Evolutionary conservation across 768 basidiomycete species (phyloP).

Genomic region (Boletus rubescentipes): DNA sequence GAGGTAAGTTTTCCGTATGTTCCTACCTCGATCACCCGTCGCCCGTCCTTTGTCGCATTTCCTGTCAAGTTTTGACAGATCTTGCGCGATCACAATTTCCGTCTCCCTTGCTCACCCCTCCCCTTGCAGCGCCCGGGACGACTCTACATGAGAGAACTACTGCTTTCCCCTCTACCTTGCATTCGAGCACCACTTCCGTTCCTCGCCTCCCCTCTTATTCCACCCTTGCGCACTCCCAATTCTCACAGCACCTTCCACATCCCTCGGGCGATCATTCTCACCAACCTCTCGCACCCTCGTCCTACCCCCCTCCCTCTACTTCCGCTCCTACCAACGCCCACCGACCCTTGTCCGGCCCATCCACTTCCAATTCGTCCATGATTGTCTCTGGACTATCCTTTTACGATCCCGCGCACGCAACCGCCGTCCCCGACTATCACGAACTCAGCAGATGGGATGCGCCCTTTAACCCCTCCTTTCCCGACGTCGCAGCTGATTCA

Average conservation of each 20-base stretch:
- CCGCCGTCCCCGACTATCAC: conserved; percentile 40
- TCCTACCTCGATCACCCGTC: conserved; percentile 9
- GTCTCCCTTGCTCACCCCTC: conserved; percentile 3
- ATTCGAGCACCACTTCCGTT: not conserved
- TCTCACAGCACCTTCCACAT: not conserved
- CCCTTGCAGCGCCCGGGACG: conserved; percentile 9
- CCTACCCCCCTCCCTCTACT: conserved; percentile 2
- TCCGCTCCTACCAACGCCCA: not conserved
- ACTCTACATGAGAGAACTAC: conserved; percentile 1
- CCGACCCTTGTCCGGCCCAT: not conserved
- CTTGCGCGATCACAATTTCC: conserved; percentile 11
- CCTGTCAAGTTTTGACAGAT: conserved; percentile 13
- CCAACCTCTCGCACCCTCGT: not conserved
- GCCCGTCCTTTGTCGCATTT: conserved; percentile 5
- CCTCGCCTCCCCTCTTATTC: not conserved
- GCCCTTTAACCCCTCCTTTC: conserved; percentile 16
- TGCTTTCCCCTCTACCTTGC: not conserved
- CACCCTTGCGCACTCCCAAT: not conserved
- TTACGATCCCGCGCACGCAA: conserved; percentile 48
- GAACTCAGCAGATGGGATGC: conserved; percentile 36
- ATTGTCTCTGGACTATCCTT: conserved; percentile 55
- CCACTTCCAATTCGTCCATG: conserved; percentile 35
- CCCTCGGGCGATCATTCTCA: not conserved
- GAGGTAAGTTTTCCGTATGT: conserved; percentile 27
- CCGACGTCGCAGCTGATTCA: not conserved